These are phyloP conservation scores for Debaryomyces udenii DNA, from an alignment of 1,139 yeast genomes.

Conservation along the genomic window DNA sequence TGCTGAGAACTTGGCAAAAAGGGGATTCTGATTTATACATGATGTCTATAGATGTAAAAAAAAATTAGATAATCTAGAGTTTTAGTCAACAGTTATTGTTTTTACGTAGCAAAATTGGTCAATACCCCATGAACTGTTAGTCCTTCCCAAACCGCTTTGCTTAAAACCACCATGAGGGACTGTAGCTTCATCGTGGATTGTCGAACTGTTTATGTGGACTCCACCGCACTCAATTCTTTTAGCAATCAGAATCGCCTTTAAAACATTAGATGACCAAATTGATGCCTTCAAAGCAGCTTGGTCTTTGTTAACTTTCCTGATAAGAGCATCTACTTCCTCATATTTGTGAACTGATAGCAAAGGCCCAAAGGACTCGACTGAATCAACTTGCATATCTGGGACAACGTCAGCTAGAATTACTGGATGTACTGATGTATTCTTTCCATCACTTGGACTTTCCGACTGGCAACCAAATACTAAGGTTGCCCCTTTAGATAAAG, in stretches of 20 bases:
- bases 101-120: constrained; percentile 46
- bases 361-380: constrained; percentile 54
- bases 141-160: constrained; percentile 53
- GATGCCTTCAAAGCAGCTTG: constrained; percentile 56
- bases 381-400: constrained; percentile 33
- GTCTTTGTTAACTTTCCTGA: constrained; percentile 31
- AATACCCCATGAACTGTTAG: constrained; percentile 55
- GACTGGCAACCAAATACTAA: constrained; percentile 25
- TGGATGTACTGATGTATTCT: constrained; percentile 23
- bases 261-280: constrained; percentile 53
- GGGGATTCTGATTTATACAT: constrained; percentile 56
- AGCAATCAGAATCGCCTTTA: constrained; percentile 42
- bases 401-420: constrained; percentile 39
- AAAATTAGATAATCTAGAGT: too few species aligned
- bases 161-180: constrained; percentile 62
- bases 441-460: constrained; percentile 7
- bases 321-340: constrained; percentile 30
- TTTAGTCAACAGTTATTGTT: constrained; percentile 32
- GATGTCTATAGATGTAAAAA: too few species aligned
- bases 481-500: constrained; percentile 45
- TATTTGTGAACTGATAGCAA: constrained; percentile 41
- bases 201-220: constrained; percentile 53
- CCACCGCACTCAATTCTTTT: constrained; percentile 46
- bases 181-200: constrained; percentile 52
- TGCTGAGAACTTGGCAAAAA: constrained; percentile 66